Conservation (phyloP, 192 early-diverging fungal genomes). For the Mortierella antarctica region DNA sequence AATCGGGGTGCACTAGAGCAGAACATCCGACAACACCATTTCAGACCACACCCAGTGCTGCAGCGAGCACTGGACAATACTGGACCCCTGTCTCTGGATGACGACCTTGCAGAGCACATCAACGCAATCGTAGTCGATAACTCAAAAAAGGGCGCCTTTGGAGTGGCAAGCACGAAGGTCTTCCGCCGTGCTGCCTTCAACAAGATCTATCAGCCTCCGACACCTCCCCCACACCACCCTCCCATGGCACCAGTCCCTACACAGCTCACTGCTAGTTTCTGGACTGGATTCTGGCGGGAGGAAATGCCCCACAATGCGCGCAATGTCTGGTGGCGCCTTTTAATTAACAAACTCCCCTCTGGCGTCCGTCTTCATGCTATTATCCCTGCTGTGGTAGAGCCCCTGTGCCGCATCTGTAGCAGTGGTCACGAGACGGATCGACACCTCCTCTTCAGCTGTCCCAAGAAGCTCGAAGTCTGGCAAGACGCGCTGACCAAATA, state of each 20-base stretch:
- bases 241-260: too few relatives aligned
- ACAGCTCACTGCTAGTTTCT: neutral
- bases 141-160: neutral
- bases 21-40: neutral
- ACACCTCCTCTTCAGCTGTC: constrained; percentile 2
- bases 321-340: neutral
- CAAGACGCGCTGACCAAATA: too few relatives aligned
- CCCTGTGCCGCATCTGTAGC: neutral
- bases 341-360: neutral
- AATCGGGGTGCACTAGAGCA: neutral
- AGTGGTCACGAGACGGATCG: neutral
- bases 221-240: neutral
- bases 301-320: neutral
- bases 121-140: neutral
- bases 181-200: neutral
- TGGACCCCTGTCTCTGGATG: neutral
- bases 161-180: neutral
- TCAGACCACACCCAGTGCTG: neutral
- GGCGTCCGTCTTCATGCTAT: neutral
- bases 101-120: neutral
- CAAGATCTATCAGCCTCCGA: neutral
- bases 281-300: neutral
- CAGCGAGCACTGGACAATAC: neutral
- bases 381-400: neutral
- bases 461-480: constrained; percentile 12